Conservation (phyloP, 345 rosid genomes). For the Salix exigua region DNA sequence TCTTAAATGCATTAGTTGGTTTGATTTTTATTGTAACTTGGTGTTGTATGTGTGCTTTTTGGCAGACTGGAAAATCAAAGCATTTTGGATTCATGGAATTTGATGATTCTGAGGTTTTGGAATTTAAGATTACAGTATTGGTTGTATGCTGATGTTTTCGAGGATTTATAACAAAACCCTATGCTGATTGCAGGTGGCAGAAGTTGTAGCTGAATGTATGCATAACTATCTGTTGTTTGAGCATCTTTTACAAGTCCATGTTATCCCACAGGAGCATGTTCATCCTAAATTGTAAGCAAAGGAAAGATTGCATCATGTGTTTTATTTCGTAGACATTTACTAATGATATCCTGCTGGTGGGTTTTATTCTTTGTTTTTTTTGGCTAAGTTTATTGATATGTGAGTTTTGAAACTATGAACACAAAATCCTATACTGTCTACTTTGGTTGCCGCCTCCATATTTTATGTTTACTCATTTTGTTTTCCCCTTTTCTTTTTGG, state of each 20-base stretch:
- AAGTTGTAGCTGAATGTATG: slow-evolving; percentile 89
- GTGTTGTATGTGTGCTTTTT: not conserved
- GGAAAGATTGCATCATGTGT: not conserved
- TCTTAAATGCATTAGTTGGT: not conserved
- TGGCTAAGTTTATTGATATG: not conserved
- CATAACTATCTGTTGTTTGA: slow-evolving; percentile 77
- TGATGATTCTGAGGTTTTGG: slow-evolving; percentile 67
- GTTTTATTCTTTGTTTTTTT: not conserved
- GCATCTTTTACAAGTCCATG: slow-evolving; percentile 75
- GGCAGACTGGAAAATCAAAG: slow-evolving; percentile 90
- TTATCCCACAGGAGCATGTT: slow-evolving; percentile 60
- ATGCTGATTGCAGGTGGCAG: slow-evolving; percentile 66
- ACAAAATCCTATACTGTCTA: not conserved
- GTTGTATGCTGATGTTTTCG: not conserved
- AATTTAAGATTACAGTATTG: not conserved
- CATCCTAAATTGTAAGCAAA: slow-evolving; percentile 76
- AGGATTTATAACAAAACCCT: slow-evolving; percentile 11
- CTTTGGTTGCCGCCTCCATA: not conserved
- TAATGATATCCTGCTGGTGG: too few species aligned
- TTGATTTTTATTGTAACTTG: not conserved
- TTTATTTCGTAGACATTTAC: too few species aligned
- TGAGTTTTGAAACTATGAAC: not conserved
- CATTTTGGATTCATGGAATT: slow-evolving; percentile 91
- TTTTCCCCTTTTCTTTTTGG: not conserved
- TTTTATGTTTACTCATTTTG: not conserved